These are phyloP conservation scores for Lotmaria passim DNA, from an alignment of 208 protist species.

Conservation along the genomic window DNA sequence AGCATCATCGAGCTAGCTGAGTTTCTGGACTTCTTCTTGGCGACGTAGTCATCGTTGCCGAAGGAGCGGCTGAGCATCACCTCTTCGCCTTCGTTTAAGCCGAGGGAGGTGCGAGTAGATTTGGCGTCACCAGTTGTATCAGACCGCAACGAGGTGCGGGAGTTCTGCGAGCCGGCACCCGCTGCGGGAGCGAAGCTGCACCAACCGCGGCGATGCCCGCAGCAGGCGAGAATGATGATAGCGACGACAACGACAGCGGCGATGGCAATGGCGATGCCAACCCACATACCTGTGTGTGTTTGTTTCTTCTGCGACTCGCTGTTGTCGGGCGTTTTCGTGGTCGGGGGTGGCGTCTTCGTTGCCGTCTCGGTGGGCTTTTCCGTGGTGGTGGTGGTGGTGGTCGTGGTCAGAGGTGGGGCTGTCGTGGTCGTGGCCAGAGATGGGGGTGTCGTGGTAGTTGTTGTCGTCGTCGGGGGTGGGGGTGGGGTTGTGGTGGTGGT, in stretches of 20 bases:
- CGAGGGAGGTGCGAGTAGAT: constrained; percentile 6
- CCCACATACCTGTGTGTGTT: constrained; percentile 6
- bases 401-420: background rate
- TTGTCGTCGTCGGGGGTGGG: background rate
- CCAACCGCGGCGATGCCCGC: background rate
- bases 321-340: background rate
- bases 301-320: background rate
- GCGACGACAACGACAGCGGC: constrained; percentile 14
- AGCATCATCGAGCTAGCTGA: background rate
- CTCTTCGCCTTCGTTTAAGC: background rate
- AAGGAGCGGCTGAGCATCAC: background rate
- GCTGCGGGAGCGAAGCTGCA: constrained; percentile 16
- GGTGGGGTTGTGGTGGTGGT: background rate
- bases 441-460: background rate
- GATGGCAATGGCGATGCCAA: constrained; percentile 17
- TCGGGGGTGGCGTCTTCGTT: background rate
- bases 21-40: background rate
- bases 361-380: background rate
- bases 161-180: background rate
- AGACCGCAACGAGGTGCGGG: background rate
- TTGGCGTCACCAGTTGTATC: background rate
- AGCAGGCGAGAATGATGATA: constrained; percentile 1
- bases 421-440: constrained; percentile 11
- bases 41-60: background rate
- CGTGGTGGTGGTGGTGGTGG: constrained; percentile 11